These are phyloP conservation scores for Claviceps africana DNA, from an alignment of 2,329 filamentous ascomycete genomes.

Conservation along the genomic window DNA sequence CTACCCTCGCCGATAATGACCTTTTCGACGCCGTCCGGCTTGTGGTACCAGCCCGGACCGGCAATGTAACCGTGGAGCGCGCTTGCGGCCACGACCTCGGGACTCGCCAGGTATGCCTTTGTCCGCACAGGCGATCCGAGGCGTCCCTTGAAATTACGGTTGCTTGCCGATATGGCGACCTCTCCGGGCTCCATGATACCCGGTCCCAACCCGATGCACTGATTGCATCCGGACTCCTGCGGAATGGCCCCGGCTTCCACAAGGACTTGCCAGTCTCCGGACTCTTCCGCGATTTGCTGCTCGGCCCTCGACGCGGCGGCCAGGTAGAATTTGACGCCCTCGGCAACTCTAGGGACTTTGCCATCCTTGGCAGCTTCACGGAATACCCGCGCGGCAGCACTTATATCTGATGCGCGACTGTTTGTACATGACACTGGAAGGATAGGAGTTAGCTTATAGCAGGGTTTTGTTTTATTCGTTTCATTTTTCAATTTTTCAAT, in stretches of 20 bases:
- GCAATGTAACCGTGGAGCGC: slow-evolving; percentile 59
- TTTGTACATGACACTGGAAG: not conserved
- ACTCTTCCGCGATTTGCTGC: slow-evolving; percentile 60
- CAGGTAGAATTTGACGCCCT: slow-evolving; percentile 73
- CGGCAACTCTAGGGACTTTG: slow-evolving; percentile 53
- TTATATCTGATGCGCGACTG: not conserved
- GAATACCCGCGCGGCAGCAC: not conserved
- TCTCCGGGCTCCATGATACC: slow-evolving; percentile 77
- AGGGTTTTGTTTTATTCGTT: not conserved
- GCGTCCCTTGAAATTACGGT: slow-evolving; percentile 75
- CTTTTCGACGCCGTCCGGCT: slow-evolving; percentile 52
- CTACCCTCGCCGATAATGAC: slow-evolving; percentile 59
- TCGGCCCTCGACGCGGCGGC: slow-evolving; percentile 69
- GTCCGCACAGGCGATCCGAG: not conserved
- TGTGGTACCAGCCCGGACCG: slow-evolving; percentile 66
- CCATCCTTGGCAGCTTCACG: slow-evolving; percentile 33
- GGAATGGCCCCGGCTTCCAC: slow-evolving; percentile 19
- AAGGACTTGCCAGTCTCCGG: slow-evolving; percentile 71
- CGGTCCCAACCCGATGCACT: slow-evolving; percentile 72
- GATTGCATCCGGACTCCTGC: slow-evolving; percentile 31
- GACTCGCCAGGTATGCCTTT: slow-evolving; percentile 52
- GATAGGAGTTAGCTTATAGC: not conserved
- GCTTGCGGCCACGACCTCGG: slow-evolving; percentile 84
- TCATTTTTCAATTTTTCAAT: not conserved
- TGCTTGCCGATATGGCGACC: slow-evolving; percentile 75